Evolutionary conservation across 805 yeast species (phyloP), one percentile per base, ranked within the genome.

Genomic region (Myxozyma kluyveri): DNA sequence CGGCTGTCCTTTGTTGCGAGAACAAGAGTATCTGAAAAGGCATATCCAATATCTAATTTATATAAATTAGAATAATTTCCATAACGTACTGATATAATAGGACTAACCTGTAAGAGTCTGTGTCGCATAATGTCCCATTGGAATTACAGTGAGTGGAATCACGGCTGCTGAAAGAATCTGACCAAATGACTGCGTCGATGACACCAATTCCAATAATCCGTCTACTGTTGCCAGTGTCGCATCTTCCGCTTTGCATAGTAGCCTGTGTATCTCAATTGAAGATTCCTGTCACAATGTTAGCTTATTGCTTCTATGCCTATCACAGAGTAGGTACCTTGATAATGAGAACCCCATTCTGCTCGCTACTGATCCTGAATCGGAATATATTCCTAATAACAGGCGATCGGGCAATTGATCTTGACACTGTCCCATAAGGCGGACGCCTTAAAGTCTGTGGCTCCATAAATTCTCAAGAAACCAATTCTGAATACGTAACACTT

Each of bases 231-330:
- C 24, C 4, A 5, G 23, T n/a, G 24, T 18, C 17, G 22, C 17
- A 27, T 9, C 33, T 18, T 14, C 9, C 14, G 4, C 23, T 21
- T 6, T 4, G 14, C 32, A 14, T 21, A 14, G 10, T 23, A 21
- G n/a, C 19, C 46, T 29, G 33, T 49, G 44, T 33, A 54, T 39
- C 31, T 54, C 59, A 24, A 54, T 44, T 4, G 53, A 47, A 24
- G 52, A 42, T 26, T 54, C 59, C 58, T 54, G 22, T n/a, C n/a
- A n/a, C n/a, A n/a, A n/a, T n/a, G n/a, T n/a, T n/a, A n/a, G n/a
- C n/a, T n/a, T n/a, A n/a, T n/a, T n/a, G n/a, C n/a, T n/a, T n/a
- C n/a, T n/a, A n/a, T n/a, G n/a, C n/a, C n/a, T n/a, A n/a, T n/a
- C n/a, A n/a, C n/a, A n/a, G n/a, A n/a, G n/a, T n/a, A n/a, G n/a